Evolutionary conservation across 2,329 filamentous ascomycete genomes (phyloP).

Genomic region (Metarhizium sp.): DNA sequence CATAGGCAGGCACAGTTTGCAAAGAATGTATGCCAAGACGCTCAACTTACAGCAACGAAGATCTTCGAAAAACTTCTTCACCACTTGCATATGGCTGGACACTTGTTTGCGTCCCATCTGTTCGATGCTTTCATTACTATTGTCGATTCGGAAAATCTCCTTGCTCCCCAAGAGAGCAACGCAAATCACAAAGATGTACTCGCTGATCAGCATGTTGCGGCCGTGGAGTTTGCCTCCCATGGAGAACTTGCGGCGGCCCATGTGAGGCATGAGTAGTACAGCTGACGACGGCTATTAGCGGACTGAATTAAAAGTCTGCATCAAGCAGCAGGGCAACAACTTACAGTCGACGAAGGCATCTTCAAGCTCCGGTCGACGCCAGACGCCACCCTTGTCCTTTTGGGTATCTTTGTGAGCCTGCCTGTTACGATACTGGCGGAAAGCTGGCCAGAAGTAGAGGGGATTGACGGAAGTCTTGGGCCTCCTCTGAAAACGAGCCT

Average conservation of each 20-base stretch:
- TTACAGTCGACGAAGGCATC: constrained; percentile 59
- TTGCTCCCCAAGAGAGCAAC: constrained; percentile 29
- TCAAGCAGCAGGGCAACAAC: constrained; percentile 12
- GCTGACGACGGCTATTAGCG: constrained; percentile 29
- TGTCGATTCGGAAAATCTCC: constrained; percentile 33
- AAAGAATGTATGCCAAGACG: not conserved
- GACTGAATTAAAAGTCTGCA: too few relatives aligned
- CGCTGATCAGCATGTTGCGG: constrained; percentile 61
- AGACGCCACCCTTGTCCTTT: constrained; percentile 51
- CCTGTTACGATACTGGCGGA: constrained; percentile 56
- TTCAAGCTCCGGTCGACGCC: constrained; percentile 45
- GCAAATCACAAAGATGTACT: constrained; percentile 48
- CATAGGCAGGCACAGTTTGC: not conserved
- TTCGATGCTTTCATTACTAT: constrained; percentile 33
- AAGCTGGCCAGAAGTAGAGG: constrained; percentile 52
- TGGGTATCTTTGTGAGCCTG: constrained; percentile 53
- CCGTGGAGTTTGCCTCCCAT: constrained; percentile 55
- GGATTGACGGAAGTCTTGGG: constrained; percentile 40
- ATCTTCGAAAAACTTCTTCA: constrained; percentile 56
- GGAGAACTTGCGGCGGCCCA: constrained; percentile 58
- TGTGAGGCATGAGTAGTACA: constrained; percentile 54
- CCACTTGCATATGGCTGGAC: constrained; percentile 61
- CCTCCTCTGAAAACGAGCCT: constrained; percentile 25
- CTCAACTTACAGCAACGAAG: constrained; percentile 50
- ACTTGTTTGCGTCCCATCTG: constrained; percentile 54